Evolutionary conservation across 805 yeast species (phyloP).

Genomic region (Lipomyces spencermartinsiae): DNA sequence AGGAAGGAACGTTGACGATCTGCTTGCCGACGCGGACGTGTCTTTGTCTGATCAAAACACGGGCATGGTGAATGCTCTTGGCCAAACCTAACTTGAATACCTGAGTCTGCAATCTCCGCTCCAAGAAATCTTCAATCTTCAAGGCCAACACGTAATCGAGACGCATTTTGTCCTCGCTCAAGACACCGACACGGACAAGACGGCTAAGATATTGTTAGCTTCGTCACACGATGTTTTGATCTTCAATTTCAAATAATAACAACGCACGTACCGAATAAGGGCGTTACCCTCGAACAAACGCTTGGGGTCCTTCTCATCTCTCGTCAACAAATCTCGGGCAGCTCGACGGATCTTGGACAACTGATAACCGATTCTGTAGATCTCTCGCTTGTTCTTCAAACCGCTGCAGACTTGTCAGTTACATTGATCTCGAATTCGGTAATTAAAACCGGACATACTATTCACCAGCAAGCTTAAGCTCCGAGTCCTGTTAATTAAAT

Average conservation of each 20-base stretch:
- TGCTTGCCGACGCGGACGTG: slow-evolving; percentile 99
- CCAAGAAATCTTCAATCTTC: slow-evolving; percentile 98
- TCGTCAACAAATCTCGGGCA: slow-evolving; percentile 99
- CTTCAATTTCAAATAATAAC: neutral
- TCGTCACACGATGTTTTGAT: neutral
- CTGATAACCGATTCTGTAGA: slow-evolving; percentile 99
- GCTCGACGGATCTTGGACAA: slow-evolving; percentile 99
- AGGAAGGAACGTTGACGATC: slow-evolving; percentile 97
- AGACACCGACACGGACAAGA: slow-evolving; percentile 98
- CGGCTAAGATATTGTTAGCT: slow-evolving; percentile 53
- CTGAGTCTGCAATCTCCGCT: slow-evolving; percentile 99
- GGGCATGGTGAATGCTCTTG: slow-evolving; percentile 99
- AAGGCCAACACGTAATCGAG: slow-evolving; percentile 99
- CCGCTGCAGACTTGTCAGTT: slow-evolving; percentile 56
- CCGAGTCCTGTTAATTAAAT: slow-evolving; percentile 67
- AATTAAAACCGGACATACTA: slow-evolving; percentile 46
- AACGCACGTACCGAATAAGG: slow-evolving; percentile 70
- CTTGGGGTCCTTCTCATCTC: slow-evolving; percentile 99
- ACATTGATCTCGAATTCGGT: neutral
- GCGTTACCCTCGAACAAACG: slow-evolving; percentile 99
- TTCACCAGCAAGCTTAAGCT: slow-evolving; percentile 99
- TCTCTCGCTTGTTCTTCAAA: slow-evolving; percentile 99
- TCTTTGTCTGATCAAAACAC: slow-evolving; percentile 98
- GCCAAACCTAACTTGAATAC: slow-evolving; percentile 99
- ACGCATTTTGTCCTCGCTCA: slow-evolving; percentile 99